A percentile compares a stretch with the other conserved stretches of the same genome.
Evolutionary conservation across 2,329 filamentous ascomycete genomes (phyloP).

Genomic region (Penicillium olsonii): DNA sequence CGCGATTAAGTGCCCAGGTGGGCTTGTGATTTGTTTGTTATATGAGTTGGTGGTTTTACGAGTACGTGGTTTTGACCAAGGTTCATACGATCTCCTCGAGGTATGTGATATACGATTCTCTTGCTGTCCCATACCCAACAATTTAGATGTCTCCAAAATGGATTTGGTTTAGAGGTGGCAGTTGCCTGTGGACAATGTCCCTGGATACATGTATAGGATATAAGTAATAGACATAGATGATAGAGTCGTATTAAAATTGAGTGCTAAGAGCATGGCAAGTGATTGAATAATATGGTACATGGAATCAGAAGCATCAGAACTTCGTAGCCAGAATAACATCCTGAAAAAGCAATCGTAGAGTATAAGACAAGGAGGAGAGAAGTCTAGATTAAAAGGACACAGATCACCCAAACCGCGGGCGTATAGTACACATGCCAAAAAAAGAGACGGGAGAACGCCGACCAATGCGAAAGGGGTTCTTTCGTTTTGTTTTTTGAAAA

Average conservation of each 20-base stretch:
- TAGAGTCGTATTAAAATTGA: conserved; percentile 4
- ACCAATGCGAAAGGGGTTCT: conserved; percentile 28
- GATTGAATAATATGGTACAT: conserved; percentile 10
- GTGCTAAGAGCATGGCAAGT: conserved; percentile 5
- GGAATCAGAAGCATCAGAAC: conserved; percentile 7
- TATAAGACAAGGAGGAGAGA: conserved; percentile 25
- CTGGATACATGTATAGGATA: too few species aligned
- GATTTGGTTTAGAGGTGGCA: conserved; percentile 10
- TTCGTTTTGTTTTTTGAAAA: conserved; percentile 13
- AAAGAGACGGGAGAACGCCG: conserved; percentile 26
- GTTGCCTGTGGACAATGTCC: neutral
- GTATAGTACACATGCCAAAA: conserved; percentile 21
- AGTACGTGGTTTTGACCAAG: conserved; percentile 2
- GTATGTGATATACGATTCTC: conserved; percentile 20
- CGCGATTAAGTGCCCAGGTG: conserved; percentile 38
- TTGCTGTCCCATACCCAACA: conserved; percentile 11
- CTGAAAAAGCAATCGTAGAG: conserved; percentile 5
- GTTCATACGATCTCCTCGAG: conserved; percentile 20
- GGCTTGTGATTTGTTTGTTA: conserved; percentile 13
- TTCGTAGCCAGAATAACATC: conserved; percentile 9
- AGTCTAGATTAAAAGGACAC: conserved; percentile 16
- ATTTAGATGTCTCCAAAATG: conserved; percentile 19
- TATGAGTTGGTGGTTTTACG: conserved; percentile 7
- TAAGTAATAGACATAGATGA: neutral
- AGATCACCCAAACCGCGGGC: conserved; percentile 7